Conservation (phyloP, 2,329 filamentous ascomycete species). For the Tolypocladium inflatum region DNA sequence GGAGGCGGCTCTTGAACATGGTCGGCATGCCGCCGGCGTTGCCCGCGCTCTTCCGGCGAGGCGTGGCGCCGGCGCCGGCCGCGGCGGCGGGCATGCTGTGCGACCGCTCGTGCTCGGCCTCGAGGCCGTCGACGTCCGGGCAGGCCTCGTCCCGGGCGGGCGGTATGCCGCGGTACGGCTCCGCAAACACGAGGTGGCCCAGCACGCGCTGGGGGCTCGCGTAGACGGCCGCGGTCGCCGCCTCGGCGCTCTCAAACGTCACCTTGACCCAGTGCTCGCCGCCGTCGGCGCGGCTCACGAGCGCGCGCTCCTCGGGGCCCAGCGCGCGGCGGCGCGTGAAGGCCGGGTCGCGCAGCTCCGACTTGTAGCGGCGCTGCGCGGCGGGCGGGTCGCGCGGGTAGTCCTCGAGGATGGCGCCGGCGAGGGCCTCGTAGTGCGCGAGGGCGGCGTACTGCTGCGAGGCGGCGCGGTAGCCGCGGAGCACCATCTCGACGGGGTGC, state of each 20-base stretch:
- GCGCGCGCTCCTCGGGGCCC: conserved; percentile 61
- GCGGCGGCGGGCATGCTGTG: conserved; percentile 24
- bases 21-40: conserved; percentile 20
- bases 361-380: conserved; percentile 60
- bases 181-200: conserved; percentile 61
- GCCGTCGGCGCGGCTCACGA: conserved; percentile 73
- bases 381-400: conserved; percentile 79
- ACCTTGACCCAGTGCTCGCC: conserved; percentile 90
- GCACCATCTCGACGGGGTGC: conserved; percentile 62
- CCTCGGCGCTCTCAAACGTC: conserved; percentile 66
- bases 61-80: conserved; percentile 7
- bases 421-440: conserved; percentile 78
- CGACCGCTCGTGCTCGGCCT: conserved; percentile 19
- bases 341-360: conserved; percentile 63
- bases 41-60: conserved; percentile 14
- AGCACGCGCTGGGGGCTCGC: conserved; percentile 64
- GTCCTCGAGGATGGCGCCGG: conserved; percentile 83
- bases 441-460: conserved; percentile 77
- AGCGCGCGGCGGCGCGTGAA: conserved; percentile 56
- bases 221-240: conserved; percentile 59
- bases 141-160: conserved; percentile 56
- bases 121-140: conserved; percentile 36
- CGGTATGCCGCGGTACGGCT: conserved; percentile 56
- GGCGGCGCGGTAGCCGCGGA: conserved; percentile 66
- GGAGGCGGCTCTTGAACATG: conserved; percentile 26